phyloP scores from a whole-genome alignment of 768 basidiomycete species.

The Megacollybia marginata region DNA sequence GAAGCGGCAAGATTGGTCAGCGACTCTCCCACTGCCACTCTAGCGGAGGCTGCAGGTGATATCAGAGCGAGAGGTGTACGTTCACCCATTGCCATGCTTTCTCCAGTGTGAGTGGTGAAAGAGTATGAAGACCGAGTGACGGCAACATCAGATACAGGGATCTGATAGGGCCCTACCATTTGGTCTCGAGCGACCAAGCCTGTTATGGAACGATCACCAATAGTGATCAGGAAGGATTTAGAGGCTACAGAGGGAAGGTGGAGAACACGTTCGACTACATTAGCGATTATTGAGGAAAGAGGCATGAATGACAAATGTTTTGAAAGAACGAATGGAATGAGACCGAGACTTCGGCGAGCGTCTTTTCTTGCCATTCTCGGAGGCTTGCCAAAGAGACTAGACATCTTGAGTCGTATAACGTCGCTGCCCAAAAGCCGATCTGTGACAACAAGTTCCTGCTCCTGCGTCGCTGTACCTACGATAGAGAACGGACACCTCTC shows the following conservation, averaged over 20 bases:
- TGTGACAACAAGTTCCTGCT: slow-evolving; percentile 81
- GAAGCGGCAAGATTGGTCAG: slow-evolving; percentile 89
- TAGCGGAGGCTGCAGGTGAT: slow-evolving; percentile 81
- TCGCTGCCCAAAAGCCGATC: slow-evolving; percentile 74
- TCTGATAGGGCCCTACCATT: slow-evolving; percentile 99
- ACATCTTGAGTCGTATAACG: slow-evolving; percentile 88
- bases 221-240: slow-evolving; percentile 97
- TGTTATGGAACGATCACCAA: slow-evolving; percentile 91
- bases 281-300: slow-evolving; percentile 41
- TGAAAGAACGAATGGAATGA: slow-evolving; percentile 63
- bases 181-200: slow-evolving; percentile 95
- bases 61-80: slow-evolving; percentile 89
- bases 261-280: slow-evolving; percentile 76
- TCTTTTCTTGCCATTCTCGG: slow-evolving; percentile 85
- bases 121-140: slow-evolving; percentile 94
- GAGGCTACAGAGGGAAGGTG: slow-evolving; percentile 90
- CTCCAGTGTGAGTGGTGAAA: slow-evolving; percentile 75
- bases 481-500: slow-evolving; percentile 93
- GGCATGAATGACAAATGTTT: slow-evolving; percentile 50
- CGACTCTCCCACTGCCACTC: slow-evolving; percentile 94
- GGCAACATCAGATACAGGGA: slow-evolving; percentile 95
- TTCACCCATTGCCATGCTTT: slow-evolving; percentile 99
- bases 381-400: slow-evolving; percentile 92
- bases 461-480: slow-evolving; percentile 80
- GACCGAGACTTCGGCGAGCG: slow-evolving; percentile 29